Conservation (phyloP, 345 rosid species). For the Trapa bicornis region DNA sequence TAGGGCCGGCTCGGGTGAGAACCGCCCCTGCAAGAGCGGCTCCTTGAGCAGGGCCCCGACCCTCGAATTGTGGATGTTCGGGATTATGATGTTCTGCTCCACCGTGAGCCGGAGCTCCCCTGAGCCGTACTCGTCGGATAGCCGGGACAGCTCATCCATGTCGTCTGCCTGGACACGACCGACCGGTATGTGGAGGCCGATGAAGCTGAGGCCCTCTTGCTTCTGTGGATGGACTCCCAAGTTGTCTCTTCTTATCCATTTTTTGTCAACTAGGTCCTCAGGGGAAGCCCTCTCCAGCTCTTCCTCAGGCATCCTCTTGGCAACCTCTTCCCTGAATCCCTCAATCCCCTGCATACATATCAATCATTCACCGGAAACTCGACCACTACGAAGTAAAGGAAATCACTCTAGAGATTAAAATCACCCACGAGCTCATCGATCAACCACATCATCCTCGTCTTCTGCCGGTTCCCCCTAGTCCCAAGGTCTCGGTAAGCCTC, state of each 20-base stretch:
- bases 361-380: not conserved
- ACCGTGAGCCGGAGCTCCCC: conserved; percentile 87
- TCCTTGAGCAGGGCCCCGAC: conserved; percentile 56
- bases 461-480: conserved; percentile 72
- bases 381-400: not conserved
- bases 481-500: conserved; percentile 94
- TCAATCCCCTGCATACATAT: conserved; percentile 54
- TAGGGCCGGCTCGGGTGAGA: conserved; percentile 67
- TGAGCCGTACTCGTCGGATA: conserved; percentile 68
- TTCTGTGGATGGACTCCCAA: conserved; percentile 82
- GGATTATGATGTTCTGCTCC: conserved; percentile 84
- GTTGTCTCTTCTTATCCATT: conserved; percentile 77
- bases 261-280: conserved; percentile 52
- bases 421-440: conserved; percentile 81
- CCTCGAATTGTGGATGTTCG: conserved; percentile 64
- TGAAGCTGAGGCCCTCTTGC: conserved; percentile 70
- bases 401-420: too few relatives aligned
- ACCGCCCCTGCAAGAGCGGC: conserved; percentile 38
- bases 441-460: conserved; percentile 96
- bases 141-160: conserved; percentile 72
- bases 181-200: conserved; percentile 80
- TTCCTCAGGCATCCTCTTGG: conserved; percentile 53
- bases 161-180: conserved; percentile 88
- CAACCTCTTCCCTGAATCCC: conserved; percentile 71
- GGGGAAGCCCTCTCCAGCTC: conserved; percentile 57